phyloP scores from a whole-genome alignment of 2,329 filamentous ascomycete species.

The Eutypella sp. region DNA sequence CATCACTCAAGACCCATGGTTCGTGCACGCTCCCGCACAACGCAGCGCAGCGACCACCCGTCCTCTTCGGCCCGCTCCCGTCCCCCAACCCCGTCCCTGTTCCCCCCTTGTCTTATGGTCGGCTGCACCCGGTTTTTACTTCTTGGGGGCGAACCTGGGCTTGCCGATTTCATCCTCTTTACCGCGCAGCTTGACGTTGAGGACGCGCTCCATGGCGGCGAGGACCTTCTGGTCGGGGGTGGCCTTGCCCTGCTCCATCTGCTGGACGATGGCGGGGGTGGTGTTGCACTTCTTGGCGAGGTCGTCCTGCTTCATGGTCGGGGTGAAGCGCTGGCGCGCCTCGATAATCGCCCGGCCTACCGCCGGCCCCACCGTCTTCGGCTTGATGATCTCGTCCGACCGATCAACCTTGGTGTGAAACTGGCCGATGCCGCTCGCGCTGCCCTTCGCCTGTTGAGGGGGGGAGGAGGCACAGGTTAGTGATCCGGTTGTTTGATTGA shows the following conservation, averaged over 20 bases:
- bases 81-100: background rate
- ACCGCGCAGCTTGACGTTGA: conserved; percentile 85
- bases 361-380: conserved; percentile 77
- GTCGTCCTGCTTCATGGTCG: conserved; percentile 94
- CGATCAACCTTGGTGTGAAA: conserved; percentile 97
- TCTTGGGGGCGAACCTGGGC: conserved; percentile 74
- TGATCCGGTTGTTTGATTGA: background rate
- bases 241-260: conserved; percentile 78
- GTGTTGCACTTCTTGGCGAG: conserved; percentile 86
- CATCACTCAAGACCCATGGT: no score
- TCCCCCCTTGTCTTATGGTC: no score
- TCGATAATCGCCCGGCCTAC: conserved; percentile 81
- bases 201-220: conserved; percentile 69
- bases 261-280: conserved; percentile 71
- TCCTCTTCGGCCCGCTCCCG: background rate
- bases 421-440: conserved; percentile 73
- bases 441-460: conserved; percentile 30
- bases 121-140: conserved; percentile 36
- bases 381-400: conserved; percentile 94
- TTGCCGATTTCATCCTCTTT: conserved; percentile 67
- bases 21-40: no score
- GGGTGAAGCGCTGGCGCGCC: conserved; percentile 73
- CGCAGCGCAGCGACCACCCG: no score
- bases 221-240: conserved; percentile 81
- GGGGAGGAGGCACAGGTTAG: conserved; percentile 8